Conservation (phyloP, 768 basidiomycete genomes). For the Rhizopogon vesiculosus region DNA sequence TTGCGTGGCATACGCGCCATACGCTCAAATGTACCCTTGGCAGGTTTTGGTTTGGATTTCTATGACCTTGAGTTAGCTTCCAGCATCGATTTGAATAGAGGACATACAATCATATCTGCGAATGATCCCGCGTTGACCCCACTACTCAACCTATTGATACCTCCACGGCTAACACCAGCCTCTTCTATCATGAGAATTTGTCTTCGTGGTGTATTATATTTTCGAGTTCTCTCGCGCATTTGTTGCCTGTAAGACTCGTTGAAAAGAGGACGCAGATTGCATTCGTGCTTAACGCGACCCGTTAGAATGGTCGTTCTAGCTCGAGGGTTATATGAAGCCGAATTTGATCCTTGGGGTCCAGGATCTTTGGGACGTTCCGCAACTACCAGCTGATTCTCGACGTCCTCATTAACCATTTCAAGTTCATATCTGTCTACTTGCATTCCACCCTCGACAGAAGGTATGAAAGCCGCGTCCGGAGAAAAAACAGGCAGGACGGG, state of each 20-base stretch:
- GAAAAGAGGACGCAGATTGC: slow-evolving; percentile 65
- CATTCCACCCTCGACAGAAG: slow-evolving; percentile 22
- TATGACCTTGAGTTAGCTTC: slow-evolving; percentile 10
- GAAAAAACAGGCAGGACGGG: slow-evolving; percentile 21
- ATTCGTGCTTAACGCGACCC: slow-evolving; percentile 78
- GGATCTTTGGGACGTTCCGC: slow-evolving; percentile 76
- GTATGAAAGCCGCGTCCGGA: slow-evolving; percentile 25
- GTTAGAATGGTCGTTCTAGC: slow-evolving; percentile 77
- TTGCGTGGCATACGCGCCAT: slow-evolving; percentile 90
- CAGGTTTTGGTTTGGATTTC: slow-evolving; percentile 64
- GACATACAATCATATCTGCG: slow-evolving; percentile 59
- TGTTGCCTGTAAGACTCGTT: slow-evolving; percentile 65
- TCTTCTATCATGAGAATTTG: slow-evolving; percentile 76
- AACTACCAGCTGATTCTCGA: slow-evolving; percentile 83
- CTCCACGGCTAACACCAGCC: slow-evolving; percentile 58
- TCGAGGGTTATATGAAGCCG: slow-evolving; percentile 45
- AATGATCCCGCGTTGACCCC: slow-evolving; percentile 64
- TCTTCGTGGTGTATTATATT: slow-evolving; percentile 61
- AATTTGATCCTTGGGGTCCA: slow-evolving; percentile 32
- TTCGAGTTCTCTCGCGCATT: slow-evolving; percentile 61
- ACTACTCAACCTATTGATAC: slow-evolving; percentile 74
- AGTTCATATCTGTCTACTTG: slow-evolving; percentile 73
- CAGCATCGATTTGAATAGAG: not conserved
- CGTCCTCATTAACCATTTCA: slow-evolving; percentile 79
- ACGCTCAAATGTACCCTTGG: slow-evolving; percentile 75